Evolutionary conservation across 768 basidiomycete genomes (phyloP), one percentile per base, ranked within the genome.

Genomic region (Amanita thiersii): DNA sequence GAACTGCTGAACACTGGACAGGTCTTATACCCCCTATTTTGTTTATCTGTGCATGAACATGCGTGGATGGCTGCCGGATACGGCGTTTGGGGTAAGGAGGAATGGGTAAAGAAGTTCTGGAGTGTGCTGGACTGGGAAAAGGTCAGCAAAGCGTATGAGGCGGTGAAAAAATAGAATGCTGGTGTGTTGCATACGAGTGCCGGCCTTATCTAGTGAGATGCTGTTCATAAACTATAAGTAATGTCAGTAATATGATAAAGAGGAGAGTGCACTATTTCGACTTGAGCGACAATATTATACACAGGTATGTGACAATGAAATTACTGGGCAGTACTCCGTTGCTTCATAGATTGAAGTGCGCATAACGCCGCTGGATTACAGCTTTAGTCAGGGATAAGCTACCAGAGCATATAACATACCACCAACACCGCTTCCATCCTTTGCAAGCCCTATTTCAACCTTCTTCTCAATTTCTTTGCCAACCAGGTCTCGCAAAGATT

Each of bases 381-480:
- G 34, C 14, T 30, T 9, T 21, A 38, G 35, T 43, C 24, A 44
- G 44, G 38, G 6, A 44, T 45, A 29, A 47, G 29, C 23, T 43
- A 39, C 28, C 34, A 38, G 34, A 17, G 30, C 12, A 12, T n/a
- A 26, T 37, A 25, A 60, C 85, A 64, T 60, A 96, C 93, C 94
- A 56, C 96, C 96, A 30, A 92, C 91, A 26, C 94, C 96, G 54
- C 89, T 93, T 9, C 96, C 96, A 52, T 99, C 96, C 61, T 96
- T 98, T 3, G 96, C 96, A 57, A 98, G 58, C 26, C 90, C 94
- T 52, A 98, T 86, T 37, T 82, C 73, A 1, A 96, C 79, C 21
- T 78, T 68, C 53, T 77, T 69, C 66, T 93, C 90, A 5, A 86
- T 79, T 23, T 86, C 79, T 29, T 75, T 67, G 2, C 94, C 94